Evolutionary conservation across 129 eudicot species (phyloP), one percentile per base, ranked within the genome.

Genomic region (Arctium lappa): DNA sequence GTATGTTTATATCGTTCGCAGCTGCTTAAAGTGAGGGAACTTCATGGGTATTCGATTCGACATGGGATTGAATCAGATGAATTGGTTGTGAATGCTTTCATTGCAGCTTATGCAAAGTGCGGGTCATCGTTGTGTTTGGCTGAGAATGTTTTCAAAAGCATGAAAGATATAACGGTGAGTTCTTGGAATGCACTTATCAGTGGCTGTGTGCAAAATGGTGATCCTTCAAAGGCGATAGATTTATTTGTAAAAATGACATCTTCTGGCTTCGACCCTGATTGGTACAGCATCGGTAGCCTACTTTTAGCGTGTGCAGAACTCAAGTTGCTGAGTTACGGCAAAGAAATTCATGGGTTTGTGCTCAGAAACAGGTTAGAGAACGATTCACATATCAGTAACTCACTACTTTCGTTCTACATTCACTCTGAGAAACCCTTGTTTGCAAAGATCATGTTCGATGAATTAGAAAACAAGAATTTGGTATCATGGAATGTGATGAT

Each of bases 401-500:
- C 97, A 33, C 76, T 91, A 22, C 78, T 91, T 77, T 88, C 97
- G 6, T 80, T 88, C 22, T 91, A 89, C 82, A 73, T 81, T 38
- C 76, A 74, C 34, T 91, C 91, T 80, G 90, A 76, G 27, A 84
- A 83, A 75, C 84, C 87, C 31, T 60, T 48, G 31, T 72, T n/a
- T 79, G 90, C 93, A 30, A 79, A 63, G 69, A 39, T 56, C 22
- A 65, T 86, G 37, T 91, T 91, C 81, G 85, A 85, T 36, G 29
- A 85, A 80, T 78, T 86, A 37, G 65, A 71, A 70, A 84, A 83
- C 16, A 92, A 81, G 72, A 85, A 87, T 78, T 75, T 76, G 44
- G 87, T 92, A 46, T 88, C 94, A 31, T 92, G 94, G 97, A 92
- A 89, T 37, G 79, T 84, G 30, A 86, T 92, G 91, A 88, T 92